Base-by-base conservation (phyloP, 2,329 filamentous ascomycete species). In the Microcyclosporella mali region DNA sequence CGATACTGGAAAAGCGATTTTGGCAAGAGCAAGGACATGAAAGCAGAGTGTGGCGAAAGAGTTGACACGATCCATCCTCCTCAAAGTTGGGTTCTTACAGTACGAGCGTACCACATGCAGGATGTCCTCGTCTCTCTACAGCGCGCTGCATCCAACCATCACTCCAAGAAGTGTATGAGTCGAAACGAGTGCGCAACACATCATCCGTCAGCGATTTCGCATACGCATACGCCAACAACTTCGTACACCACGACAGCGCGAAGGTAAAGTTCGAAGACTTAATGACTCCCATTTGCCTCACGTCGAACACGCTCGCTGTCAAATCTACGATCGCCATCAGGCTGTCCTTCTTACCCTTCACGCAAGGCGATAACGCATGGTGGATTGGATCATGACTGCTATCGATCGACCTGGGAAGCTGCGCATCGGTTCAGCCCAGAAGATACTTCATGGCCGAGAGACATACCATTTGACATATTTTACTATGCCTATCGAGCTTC, bases 341-440 rank as follows among this genome's bases (percentile, higher is more conserved):
- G 40, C 69, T 60, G 2, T 59, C 57, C 4, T 40, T 39, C 43
- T 47, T 60, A 52, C 61, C 37, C 56, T 56, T 56, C 9, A 41
- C 48, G 30, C 46, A 48, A 40, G 44, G 37, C 27, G 39, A 43
- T 16, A 27, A 31, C 17, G 48, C 43, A 33, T 52, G 51, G 39
- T 51, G 47, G 25, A 51, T 50, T 3, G 49, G 37, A 10, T 32
- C 39, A 19, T 49, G 10, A 17, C 45, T 40, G 17, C 39, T 34
- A 30, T 39, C 45, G 18, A 69, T 61, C 11, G 56, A 46, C 1
- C 60, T 45, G n/a, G 70, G 51, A 9, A 77, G 68, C 41, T 73
- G 56, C 17, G 52, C 63, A 45, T 76, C 70, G 0, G 65, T 49
- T 2, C 41, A 17, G 3, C 71, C 66, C 21, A 1, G 71, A 66